Evolutionary conservation across 306 rosid species (phyloP), one percentile per base, ranked within the genome.

Genomic region (Hippophae rhamnoides): DNA sequence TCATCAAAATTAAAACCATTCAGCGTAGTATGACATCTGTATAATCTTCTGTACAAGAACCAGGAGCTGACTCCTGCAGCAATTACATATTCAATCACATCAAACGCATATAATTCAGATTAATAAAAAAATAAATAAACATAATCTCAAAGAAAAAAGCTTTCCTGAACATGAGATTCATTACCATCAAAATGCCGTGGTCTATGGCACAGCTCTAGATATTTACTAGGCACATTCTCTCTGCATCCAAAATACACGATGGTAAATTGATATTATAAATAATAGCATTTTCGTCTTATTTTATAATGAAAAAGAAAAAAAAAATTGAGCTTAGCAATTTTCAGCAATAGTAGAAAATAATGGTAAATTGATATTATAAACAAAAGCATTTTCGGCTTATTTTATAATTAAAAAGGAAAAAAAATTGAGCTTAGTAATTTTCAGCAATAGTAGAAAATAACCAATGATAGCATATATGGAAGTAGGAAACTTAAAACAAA

Each of bases 21-120:
- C 86, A 92, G 82, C 70, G 86, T 71, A 63, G 93, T 82, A 66
- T 78, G 80, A 69, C 93, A 71, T 72, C 95, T 75, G 65, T 92
- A 92, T 66, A 88, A 78, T 67, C 99, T 85, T 79, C 94, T 73
- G 73, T 85, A 88, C 74, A 92, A 63, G 74, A 76, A 85, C 68
- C 85, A 63, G 23, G 99, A 92, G 69, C 69, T 72, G 87, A 88
- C 88, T 71, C 96, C 99, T 92, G 87, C 72, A 74, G 47, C n/a
- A 65, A 59, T 54, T 62, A 10, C 14, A 59, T 43, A 26, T 44
- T 6, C 48, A 64, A 60, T n/a, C 46, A 56, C 23, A 14, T 4
- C 12, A 12, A 23, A 12, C 6, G 8, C 12, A 13, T 9, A 41
- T 49, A 14, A 6, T 13, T 41, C 26, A 60, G 18, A 18, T 23